Percentiles rank a stretch among this genome's conserved stretches.
These are phyloP conservation scores for Kwoniella botswanensis DNA, from an alignment of 768 basidiomycete genomes.

Conservation along the genomic window DNA sequence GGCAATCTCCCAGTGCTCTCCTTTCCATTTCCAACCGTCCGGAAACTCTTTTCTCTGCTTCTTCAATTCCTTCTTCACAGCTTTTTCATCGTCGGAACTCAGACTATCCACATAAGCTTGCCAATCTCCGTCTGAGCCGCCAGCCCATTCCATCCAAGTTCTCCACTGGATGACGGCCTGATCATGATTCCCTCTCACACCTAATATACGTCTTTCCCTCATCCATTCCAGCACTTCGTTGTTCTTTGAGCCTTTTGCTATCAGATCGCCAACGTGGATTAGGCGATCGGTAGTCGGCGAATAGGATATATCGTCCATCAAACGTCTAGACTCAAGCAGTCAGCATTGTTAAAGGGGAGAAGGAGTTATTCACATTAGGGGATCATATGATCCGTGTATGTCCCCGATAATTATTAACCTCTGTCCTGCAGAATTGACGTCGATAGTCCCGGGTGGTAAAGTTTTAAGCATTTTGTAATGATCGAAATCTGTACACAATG, in stretches of 20 bases:
- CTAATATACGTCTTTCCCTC: constrained; percentile 68
- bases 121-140: constrained; percentile 63
- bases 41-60: constrained; percentile 62
- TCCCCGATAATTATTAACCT: constrained; percentile 83
- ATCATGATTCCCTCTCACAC: constrained; percentile 94
- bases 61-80: constrained; percentile 59
- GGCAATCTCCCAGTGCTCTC: constrained; percentile 79
- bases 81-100: constrained; percentile 49
- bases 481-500: constrained; percentile 48
- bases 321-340: constrained; percentile 60
- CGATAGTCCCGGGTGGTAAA: constrained; percentile 40
- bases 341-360: not conserved
- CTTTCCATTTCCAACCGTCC: constrained; percentile 72
- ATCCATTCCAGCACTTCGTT: constrained; percentile 71
- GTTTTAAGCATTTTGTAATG: constrained; percentile 54
- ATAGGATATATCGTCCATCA: constrained; percentile 71
- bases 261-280: constrained; percentile 81
- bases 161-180: constrained; percentile 86
- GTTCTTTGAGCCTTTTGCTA: constrained; percentile 70
- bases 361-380: constrained; percentile 64
- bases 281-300: constrained; percentile 69
- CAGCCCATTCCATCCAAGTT: constrained; percentile 69
- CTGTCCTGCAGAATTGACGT: constrained; percentile 38
- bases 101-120: constrained; percentile 58
- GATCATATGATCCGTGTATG: constrained; percentile 78